phyloP scores from a whole-genome alignment of 805 yeast genomes.

The Barnettozyma vustinii region DNA sequence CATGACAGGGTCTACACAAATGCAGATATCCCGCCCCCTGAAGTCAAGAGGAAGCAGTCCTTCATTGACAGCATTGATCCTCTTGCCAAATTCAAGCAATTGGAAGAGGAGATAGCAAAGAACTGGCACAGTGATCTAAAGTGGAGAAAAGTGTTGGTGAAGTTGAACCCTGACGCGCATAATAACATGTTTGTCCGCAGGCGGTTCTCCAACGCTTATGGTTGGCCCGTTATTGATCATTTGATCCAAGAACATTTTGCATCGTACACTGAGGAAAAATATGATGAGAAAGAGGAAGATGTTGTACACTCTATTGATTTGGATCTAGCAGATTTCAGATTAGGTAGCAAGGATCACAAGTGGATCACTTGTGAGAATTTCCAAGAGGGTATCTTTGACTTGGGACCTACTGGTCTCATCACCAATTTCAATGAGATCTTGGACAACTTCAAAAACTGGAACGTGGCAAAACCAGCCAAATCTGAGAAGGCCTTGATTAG shows the following conservation, averaged over 20 bases:
- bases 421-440: slow-evolving; percentile 58
- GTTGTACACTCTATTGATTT: slow-evolving; percentile 12
- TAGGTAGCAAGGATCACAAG: slow-evolving; percentile 9
- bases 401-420: slow-evolving; percentile 70
- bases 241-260: slow-evolving; percentile 56
- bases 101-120: slow-evolving; percentile 66
- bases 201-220: slow-evolving; percentile 72
- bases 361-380: slow-evolving; percentile 27
- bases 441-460: slow-evolving; percentile 36
- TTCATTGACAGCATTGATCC: slow-evolving; percentile 29
- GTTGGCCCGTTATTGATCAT: slow-evolving; percentile 79
- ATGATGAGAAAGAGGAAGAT: not conserved
- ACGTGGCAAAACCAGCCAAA: slow-evolving; percentile 10
- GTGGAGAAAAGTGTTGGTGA: slow-evolving; percentile 70
- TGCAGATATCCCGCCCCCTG: slow-evolving; percentile 38
- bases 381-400: slow-evolving; percentile 34
- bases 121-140: slow-evolving; percentile 62
- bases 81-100: slow-evolving; percentile 35
- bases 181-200: slow-evolving; percentile 70
- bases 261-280: not conserved
- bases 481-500: slow-evolving; percentile 7
- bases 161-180: slow-evolving; percentile 69
- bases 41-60: slow-evolving; percentile 14
- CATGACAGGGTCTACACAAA: slow-evolving; percentile 64
- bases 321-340: slow-evolving; percentile 15